Evolutionary conservation across 2,329 filamentous ascomycete species (phyloP).

Genomic region (Aspergillus niger): DNA sequence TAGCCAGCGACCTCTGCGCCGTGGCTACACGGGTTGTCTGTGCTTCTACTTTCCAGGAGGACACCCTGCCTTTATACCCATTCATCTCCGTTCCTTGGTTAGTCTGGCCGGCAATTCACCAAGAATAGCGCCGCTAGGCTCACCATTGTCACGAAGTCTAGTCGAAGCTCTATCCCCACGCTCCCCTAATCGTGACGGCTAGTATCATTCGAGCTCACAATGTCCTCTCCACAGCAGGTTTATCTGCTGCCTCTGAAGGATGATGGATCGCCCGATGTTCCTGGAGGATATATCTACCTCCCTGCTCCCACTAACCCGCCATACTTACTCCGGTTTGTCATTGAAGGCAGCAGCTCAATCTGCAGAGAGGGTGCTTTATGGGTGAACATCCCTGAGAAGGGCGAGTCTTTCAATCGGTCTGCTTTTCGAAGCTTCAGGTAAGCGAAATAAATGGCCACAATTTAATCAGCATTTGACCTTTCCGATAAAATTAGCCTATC

Average conservation of each 20-base stretch:
- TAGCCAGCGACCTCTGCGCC: neutral
- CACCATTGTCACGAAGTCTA: neutral
- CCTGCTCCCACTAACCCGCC: constrained; percentile 72
- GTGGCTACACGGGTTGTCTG: neutral
- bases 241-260: constrained; percentile 91
- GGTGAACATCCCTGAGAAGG: constrained; percentile 88
- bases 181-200: neutral
- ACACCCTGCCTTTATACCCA: too few relatives aligned
- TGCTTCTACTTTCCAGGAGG: neutral
- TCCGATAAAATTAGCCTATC: constrained; percentile 59
- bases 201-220: neutral
- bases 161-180: neutral
- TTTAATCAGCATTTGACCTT: constrained; percentile 9
- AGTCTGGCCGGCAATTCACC: neutral
- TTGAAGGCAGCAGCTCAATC: constrained; percentile 93
- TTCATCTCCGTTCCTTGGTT: neutral
- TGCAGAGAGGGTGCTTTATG: constrained; percentile 92
- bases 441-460: constrained; percentile 34
- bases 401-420: constrained; percentile 72
- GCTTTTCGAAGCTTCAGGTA: constrained; percentile 89
- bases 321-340: constrained; percentile 81
- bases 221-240: constrained; percentile 57
- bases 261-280: constrained; percentile 85
- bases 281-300: constrained; percentile 88
- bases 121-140: neutral